These are phyloP conservation scores for Aspergillus tanneri DNA, from an alignment of 2,329 filamentous ascomycete genomes.

Conservation along the genomic window DNA sequence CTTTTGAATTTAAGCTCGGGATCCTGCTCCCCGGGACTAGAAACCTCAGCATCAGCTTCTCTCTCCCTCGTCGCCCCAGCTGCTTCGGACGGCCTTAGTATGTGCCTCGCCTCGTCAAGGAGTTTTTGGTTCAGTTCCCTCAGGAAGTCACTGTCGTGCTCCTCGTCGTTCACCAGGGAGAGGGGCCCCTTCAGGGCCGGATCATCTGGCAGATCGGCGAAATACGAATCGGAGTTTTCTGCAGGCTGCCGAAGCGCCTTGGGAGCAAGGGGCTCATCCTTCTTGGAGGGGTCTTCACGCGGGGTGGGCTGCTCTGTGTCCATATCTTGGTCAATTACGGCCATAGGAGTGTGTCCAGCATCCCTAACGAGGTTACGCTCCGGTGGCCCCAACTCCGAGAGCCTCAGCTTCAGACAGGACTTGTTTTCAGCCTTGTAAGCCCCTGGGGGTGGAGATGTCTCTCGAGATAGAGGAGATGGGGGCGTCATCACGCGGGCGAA, in stretches of 20 bases:
- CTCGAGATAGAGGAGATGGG: constrained; percentile 34
- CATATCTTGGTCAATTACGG: constrained; percentile 37
- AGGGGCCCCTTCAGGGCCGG: constrained; percentile 46
- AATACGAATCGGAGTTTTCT: constrained; percentile 44
- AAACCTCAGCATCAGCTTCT: constrained; percentile 24
- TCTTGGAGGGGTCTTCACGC: constrained; percentile 18
- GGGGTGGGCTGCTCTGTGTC: constrained; percentile 31
- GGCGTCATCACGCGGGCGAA: constrained; percentile 46
- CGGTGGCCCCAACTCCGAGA: constrained; percentile 39
- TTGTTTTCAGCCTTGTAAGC: constrained; percentile 26
- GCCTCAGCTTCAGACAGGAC: constrained; percentile 35
- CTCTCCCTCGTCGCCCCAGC: constrained; percentile 26
- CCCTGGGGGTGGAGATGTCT: constrained; percentile 28
- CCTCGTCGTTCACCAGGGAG: constrained; percentile 43
- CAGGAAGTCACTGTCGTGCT: constrained; percentile 43
- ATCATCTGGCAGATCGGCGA: constrained; percentile 43
- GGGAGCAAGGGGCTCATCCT: constrained; percentile 35
- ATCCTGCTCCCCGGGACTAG: constrained; percentile 30
- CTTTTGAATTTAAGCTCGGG: constrained; percentile 45
- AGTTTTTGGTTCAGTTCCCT: constrained; percentile 46
- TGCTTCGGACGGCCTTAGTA: constrained; percentile 26
- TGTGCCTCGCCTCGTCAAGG: constrained; percentile 40
- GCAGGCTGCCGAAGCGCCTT: constrained; percentile 36
- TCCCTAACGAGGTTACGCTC: constrained; percentile 42
- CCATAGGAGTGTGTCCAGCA: constrained; percentile 49